Percentiles rank a stretch among this genome's conserved stretches.
Evolutionary conservation across 2,329 filamentous ascomycete genomes (phyloP).

Genomic region (Zymoseptoria pseudotritici): DNA sequence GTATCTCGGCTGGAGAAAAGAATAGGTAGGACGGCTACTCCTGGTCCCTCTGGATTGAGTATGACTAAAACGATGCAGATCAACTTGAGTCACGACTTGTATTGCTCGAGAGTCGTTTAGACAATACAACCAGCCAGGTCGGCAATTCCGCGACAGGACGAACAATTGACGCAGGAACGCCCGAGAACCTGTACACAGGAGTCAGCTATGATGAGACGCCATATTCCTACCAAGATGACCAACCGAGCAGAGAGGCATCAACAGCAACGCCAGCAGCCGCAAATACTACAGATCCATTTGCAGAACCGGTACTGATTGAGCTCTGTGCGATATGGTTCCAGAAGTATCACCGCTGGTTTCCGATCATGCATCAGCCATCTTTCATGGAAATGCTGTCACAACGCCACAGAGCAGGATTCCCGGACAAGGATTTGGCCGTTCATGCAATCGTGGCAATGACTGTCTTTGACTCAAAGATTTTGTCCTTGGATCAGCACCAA

Average conservation of each 20-base stretch:
- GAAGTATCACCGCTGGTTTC: slow-evolving; percentile 33
- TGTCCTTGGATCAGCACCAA: not conserved
- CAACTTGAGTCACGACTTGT: slow-evolving; percentile 13
- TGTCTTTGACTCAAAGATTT: not conserved
- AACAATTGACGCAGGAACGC: not conserved
- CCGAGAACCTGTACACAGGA: not conserved
- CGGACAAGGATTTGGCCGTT: slow-evolving; percentile 1
- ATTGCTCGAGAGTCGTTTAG: slow-evolving; percentile 3
- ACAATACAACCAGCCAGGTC: not conserved
- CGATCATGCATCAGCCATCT: slow-evolving; percentile 28
- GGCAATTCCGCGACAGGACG: not conserved
- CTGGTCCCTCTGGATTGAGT: not conserved
- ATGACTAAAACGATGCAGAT: slow-evolving; percentile 15
- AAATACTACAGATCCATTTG: not conserved
- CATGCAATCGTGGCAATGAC: slow-evolving; percentile 5
- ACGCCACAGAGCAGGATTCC: not conserved
- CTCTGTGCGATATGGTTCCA: slow-evolving; percentile 32
- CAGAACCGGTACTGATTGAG: slow-evolving; percentile 6
- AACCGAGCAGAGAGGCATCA: not conserved
- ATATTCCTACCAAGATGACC: not conserved
- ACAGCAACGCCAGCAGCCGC: not conserved
- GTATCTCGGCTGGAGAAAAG: slow-evolving; percentile 32
- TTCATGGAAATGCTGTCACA: slow-evolving; percentile 16
- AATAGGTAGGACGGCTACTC: slow-evolving; percentile 21
- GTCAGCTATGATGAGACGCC: not conserved